phyloP scores from a whole-genome alignment of 2,329 filamentous ascomycete species.

The Monosporascus sp. region DNA sequence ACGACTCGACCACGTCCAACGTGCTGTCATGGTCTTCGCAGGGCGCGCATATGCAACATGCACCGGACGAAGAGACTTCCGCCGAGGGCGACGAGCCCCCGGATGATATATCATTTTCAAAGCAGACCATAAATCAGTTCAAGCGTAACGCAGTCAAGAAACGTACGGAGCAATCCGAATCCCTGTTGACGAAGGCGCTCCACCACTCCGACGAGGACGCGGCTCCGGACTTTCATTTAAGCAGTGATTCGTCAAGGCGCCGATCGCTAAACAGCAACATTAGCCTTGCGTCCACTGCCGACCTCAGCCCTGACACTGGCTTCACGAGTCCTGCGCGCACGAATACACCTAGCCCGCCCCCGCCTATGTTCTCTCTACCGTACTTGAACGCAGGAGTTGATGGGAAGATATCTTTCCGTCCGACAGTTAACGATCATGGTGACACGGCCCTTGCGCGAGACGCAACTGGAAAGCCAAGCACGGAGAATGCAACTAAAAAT shows the following conservation, averaged over 20 bases:
- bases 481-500: conserved; percentile 39
- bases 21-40: conserved; percentile 42
- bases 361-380: conserved; percentile 51
- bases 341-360: conserved; percentile 83
- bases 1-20: conserved; percentile 34
- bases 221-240: conserved; percentile 31
- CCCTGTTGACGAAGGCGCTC: conserved; percentile 81
- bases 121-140: conserved; percentile 33
- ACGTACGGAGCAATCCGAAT: conserved; percentile 60
- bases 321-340: conserved; percentile 85
- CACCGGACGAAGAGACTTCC: conserved; percentile 55
- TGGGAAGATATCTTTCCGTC: conserved; percentile 21
- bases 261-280: conserved; percentile 73
- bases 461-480: conserved; percentile 4
- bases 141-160: conserved; percentile 43
- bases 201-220: conserved; percentile 56
- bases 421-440: conserved; percentile 19
- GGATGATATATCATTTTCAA: conserved; percentile 44
- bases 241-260: conserved; percentile 37
- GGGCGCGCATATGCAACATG: conserved; percentile 36
- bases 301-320: conserved; percentile 91
- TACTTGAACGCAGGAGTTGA: conserved; percentile 30
- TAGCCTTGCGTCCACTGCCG: conserved; percentile 78
- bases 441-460: conserved; percentile 16
- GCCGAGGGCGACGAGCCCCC: conserved; percentile 87